phyloP scores from a whole-genome alignment of 1,139 yeast genomes.

The Hansenula anomala region DNA sequence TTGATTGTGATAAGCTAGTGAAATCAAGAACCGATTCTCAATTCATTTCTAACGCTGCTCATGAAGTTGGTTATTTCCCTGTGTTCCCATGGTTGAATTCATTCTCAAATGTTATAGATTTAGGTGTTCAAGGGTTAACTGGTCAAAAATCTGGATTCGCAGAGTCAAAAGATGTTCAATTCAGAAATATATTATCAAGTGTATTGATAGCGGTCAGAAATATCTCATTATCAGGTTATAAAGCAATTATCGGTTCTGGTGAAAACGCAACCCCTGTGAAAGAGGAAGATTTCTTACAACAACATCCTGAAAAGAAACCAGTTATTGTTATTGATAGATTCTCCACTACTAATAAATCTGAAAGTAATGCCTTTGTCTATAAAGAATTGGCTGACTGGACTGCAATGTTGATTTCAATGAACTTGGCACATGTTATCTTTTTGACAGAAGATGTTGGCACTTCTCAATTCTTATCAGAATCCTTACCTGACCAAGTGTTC shows the following conservation, averaged over 20 bases:
- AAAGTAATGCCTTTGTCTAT: constrained; percentile 64
- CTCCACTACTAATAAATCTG: constrained; percentile 50
- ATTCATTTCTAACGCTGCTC: constrained; percentile 64
- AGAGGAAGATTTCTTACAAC: constrained; percentile 80
- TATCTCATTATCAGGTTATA: constrained; percentile 51
- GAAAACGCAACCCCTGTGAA: constrained; percentile 35
- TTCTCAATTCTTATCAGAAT: constrained; percentile 57
- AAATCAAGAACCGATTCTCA: constrained; percentile 72
- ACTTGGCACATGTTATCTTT: constrained; percentile 84
- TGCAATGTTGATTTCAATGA: constrained; percentile 65
- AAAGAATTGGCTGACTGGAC: constrained; percentile 88
- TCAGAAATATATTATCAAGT: constrained; percentile 74
- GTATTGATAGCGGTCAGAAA: constrained; percentile 69
- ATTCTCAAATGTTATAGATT: constrained; percentile 72
- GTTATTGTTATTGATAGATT: constrained; percentile 79
- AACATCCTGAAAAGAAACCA: constrained; percentile 84
- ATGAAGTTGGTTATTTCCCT: constrained; percentile 85
- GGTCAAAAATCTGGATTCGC: constrained; percentile 93
- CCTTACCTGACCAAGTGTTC: constrained; percentile 85
- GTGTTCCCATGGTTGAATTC: constrained; percentile 90
- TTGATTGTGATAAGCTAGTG: constrained; percentile 75
- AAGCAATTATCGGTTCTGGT: constrained; percentile 24
- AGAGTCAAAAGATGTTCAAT: constrained; percentile 79
- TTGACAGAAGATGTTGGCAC: constrained; percentile 84
- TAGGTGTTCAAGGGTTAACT: constrained; percentile 84